Evolutionary conservation across 192 early-diverging fungal species (phyloP), one percentile per base, ranked within the genome.

Genomic region (Coemansia brasiliensis): DNA sequence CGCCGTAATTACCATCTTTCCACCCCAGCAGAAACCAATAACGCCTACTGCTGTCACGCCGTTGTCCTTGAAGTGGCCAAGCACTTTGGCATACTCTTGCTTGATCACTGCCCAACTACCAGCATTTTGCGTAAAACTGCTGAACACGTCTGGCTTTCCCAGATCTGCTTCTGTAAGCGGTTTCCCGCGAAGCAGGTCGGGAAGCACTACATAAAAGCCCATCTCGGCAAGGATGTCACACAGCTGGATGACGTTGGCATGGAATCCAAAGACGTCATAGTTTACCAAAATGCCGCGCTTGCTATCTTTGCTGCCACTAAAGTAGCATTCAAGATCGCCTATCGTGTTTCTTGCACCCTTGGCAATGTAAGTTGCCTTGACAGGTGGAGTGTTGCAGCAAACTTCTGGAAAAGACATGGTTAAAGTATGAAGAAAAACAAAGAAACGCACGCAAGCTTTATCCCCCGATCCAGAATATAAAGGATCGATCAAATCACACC

Each of bases 11-110:
- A 83, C 64, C 52, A 87, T 79, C 54, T 84, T 74, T 11, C 74
- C 83, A 39, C 89, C 88, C 88, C 88, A 89, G 80, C 88, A 89
- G 61, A 88, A 85, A 6, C 88, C 89, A 52, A 86, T 57, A 7
- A 84, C 37, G 21, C 84, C 84, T 38, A 83, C 72, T 7, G 70
- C 55, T 9, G 58, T 57, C 40, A 74, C 76, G 37, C 87, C 84
- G 59, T 81, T 80, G 7, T 69, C 55, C 27, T 57, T 52, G 37
- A 73, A 39, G 46, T 69, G 25, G 17, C 57, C 59, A 15, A 25
- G 29, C 16, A 40, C 59, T 17, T 39, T 43, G 4, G 3, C n/a
- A 35, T 55, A 65, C 42, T 42, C 52, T 0, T 20, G 26, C 58
- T 65, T 60, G 42, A 32, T 58, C 57, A 52, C 39, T 17, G 16